These are phyloP conservation scores for Saitozyma sp. DNA, from an alignment of 768 basidiomycete species.

Conservation along the genomic window DNA sequence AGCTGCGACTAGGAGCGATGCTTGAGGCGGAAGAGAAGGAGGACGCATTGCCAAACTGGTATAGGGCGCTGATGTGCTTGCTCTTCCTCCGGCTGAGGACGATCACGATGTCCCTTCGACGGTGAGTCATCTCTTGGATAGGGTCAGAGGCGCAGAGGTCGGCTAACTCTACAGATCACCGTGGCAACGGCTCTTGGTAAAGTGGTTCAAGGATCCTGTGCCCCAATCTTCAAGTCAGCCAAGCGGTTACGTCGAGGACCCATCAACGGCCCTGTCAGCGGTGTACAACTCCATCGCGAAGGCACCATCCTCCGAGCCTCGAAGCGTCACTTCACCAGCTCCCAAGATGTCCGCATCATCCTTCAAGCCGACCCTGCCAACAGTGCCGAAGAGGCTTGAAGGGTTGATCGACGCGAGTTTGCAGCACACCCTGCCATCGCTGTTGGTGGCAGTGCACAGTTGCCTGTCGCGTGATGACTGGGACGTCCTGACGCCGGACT, in stretches of 20 bases:
- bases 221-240: not conserved
- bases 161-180: not conserved
- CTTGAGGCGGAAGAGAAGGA: conserved; percentile 26
- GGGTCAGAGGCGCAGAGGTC: not conserved
- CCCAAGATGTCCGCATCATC: too few relatives aligned
- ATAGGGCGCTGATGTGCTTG: conserved; percentile 24
- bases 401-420: too few relatives aligned
- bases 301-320: too few relatives aligned
- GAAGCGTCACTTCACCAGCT: too few relatives aligned
- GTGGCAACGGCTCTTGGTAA: conserved; percentile 2
- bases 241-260: not conserved
- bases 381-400: too few relatives aligned
- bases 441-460: too few relatives aligned
- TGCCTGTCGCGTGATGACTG: too few relatives aligned
- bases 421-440: too few relatives aligned
- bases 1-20: conserved; percentile 24
- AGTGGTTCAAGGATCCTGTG: conserved; percentile 4
- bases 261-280: not conserved
- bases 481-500: too few relatives aligned
- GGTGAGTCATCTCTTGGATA: conserved; percentile 4
- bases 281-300: too few relatives aligned
- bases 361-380: too few relatives aligned
- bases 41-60: conserved; percentile 19
- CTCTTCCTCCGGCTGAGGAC: conserved; percentile 23
- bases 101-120: conserved; percentile 26